These are phyloP conservation scores for Backusella circina DNA, from an alignment of 192 early-diverging fungal species.

Conservation along the genomic window DNA sequence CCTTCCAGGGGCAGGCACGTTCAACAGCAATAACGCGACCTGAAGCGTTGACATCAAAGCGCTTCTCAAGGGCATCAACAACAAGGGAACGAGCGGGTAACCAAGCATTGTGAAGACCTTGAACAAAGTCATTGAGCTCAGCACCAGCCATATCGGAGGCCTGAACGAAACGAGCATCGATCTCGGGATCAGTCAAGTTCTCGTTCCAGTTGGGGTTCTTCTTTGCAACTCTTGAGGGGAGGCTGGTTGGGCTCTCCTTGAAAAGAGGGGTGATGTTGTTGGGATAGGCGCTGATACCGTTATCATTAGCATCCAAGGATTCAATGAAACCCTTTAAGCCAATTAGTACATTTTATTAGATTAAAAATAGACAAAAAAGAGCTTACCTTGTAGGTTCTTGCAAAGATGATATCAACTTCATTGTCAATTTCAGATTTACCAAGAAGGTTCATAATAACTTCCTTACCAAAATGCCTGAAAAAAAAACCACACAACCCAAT, in stretches of 20 bases:
- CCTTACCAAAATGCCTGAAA: conserved; percentile 80
- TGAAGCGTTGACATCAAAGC: conserved; percentile 57
- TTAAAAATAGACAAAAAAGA: background rate
- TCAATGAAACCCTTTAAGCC: conserved; percentile 60
- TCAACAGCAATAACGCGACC: conserved; percentile 85
- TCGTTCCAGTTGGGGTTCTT: conserved; percentile 97
- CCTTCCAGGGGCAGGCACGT: conserved; percentile 91
- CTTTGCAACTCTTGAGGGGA: conserved; percentile 74
- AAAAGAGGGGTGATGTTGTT: conserved; percentile 76
- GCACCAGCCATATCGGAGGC: conserved; percentile 74
- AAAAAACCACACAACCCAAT: background rate
- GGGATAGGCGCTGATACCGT: conserved; percentile 90
- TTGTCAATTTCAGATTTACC: conserved; percentile 44
- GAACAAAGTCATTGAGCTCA: conserved; percentile 68
- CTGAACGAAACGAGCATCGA: conserved; percentile 62
- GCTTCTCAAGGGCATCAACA: conserved; percentile 57
- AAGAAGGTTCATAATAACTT: conserved; percentile 66
- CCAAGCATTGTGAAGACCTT: conserved; percentile 76
- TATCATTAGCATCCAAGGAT: conserved; percentile 84
- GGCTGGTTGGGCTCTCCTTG: conserved; percentile 70
- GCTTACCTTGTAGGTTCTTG: conserved; percentile 76
- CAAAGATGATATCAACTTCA: conserved; percentile 66
- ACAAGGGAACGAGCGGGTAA: conserved; percentile 88
- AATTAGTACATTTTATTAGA: background rate
- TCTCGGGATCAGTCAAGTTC: conserved; percentile 57